Base-by-base conservation (phyloP, 306 rosid species). In the Lathyrus sativus region DNA sequence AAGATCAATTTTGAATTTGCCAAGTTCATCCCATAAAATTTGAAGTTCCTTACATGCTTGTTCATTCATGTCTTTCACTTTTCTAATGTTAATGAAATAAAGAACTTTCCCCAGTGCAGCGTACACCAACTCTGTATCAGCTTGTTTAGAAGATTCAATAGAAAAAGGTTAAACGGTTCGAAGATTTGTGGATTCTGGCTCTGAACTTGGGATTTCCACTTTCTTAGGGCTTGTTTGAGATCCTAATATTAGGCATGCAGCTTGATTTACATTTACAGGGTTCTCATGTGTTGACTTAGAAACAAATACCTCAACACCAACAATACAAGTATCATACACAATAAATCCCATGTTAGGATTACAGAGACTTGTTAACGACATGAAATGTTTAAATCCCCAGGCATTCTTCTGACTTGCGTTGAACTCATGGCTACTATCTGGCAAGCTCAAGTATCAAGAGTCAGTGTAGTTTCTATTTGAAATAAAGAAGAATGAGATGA, bases 1-100 rank as follows among this genome's bases (percentile, higher is more conserved):
- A 17, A 78, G 50, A n/a, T 73, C 79, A 68, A 78, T 62, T 9
- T 24, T 55, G 61, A 43, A 78, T 5, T 42, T 7, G 17, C 19
- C 12, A 31, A 78, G 65, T 43, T 72, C 82, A 13, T 72, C 71
- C 82, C 82, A 78, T 4, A 78, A 11, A 67, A 4, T 15, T 17
- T 67, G 71, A 38, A 78, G 78, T 2, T 33, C 54, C 49, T 33
- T 35, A 12, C 55, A 43, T 2, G 48, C 48, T 14, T 4, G 10
- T 0, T 38, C 66, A 38, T 61, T 17, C 48, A 61, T 61, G 4
- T 61, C 48, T 38, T 37, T 37, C 4, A 9, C 48, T 19, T 61
- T 61, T 5, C 5, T 37, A 17, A 31, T 38, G 45, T 73, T 61
- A 3, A 78, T 79, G 31, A 61, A 53, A 45, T 62, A 49, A 2